Evolutionary conservation across 108 stramenopile species (phyloP), one percentile per base, ranked within the genome.

Genomic region (Cyclostephanos tholiformis): DNA sequence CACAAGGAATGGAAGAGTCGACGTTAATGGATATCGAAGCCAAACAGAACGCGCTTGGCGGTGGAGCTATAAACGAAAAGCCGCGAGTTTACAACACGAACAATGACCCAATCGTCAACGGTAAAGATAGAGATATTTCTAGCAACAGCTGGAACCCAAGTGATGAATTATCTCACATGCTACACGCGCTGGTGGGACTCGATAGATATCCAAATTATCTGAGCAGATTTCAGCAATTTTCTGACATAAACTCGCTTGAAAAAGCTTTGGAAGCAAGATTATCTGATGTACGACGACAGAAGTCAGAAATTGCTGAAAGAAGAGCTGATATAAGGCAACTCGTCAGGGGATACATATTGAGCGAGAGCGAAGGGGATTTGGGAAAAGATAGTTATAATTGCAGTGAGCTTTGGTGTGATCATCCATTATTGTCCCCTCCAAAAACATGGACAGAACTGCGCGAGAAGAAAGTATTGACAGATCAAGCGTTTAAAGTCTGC

Each of bases 61-160:
- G 93, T 19, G 93, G 93, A 13, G 84, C 86, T 8, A 87, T 94
- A 67, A 94, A 94, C 63, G 93, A 94, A 81, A 94, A 94, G 63
- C 35, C 76, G 13, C 75, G 92, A 75, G 38, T 43, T 8, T 60
- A 77, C 76, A 46, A 56, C 27, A 20, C 63, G 59, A 62, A 50
- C 14, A 38, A 50, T 13, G 35, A 16, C 27, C 20, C 35, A 20
- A 57, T 35, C 12, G 55, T 20, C 20, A 7, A 29, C 38, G 36
- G 26, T 19, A 36, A 23, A 57, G 20, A 2, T 27, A n/a, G 25
- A 46, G 35, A 59, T 30, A 27, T 29, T 17, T 59, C 25, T 20
- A 27, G 63, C 29, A 46, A n/a, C 20, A 56, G 43, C 69, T 85
- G 82, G 57, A 68, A 87, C 56, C 87, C 91, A 32, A 58, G 27